phyloP scores from a whole-genome alignment of 2,329 filamentous ascomycete genomes.

The Phoma sp. region DNA sequence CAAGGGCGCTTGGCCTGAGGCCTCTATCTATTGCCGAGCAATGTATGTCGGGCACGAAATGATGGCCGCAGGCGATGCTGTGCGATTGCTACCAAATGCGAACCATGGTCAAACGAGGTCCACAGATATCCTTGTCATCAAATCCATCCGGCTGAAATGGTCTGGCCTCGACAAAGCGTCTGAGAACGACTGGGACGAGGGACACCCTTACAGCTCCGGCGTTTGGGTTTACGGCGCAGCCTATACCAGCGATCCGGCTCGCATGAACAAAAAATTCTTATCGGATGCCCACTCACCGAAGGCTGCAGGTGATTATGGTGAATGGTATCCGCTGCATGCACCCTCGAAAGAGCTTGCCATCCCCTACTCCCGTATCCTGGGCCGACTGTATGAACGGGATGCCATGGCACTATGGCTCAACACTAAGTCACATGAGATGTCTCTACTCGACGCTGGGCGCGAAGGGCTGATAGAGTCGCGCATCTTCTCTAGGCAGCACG shows the following conservation, averaged over 20 bases:
- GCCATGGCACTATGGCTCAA: constrained; percentile 58
- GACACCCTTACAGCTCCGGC: constrained; percentile 55
- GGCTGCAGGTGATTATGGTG: constrained; percentile 52
- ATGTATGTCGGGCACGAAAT: constrained; percentile 66
- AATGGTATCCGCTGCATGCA: constrained; percentile 61
- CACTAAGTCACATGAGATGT: constrained; percentile 8
- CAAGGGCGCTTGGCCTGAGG: constrained; percentile 62
- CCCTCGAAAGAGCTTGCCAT: constrained; percentile 53
- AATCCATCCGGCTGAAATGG: constrained; percentile 60
- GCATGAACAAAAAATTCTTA: constrained; percentile 38
- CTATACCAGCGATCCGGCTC: constrained; percentile 52
- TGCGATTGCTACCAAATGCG: constrained; percentile 55
- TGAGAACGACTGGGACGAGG: constrained; percentile 55
- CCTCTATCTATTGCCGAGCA: constrained; percentile 60
- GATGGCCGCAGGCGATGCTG: constrained; percentile 60
- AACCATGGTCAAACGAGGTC: constrained; percentile 33
- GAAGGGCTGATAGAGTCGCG: constrained; percentile 57
- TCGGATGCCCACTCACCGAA: constrained; percentile 27
- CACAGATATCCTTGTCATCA: constrained; percentile 63
- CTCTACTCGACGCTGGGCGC: constrained; percentile 55
- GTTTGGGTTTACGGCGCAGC: constrained; percentile 60
- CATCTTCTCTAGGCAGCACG: constrained; percentile 54
- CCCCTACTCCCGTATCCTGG: constrained; percentile 61
- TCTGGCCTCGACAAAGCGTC: constrained; percentile 57
- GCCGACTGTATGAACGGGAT: constrained; percentile 62